Evolutionary conservation across 2,329 filamentous ascomycete species (phyloP), one percentile per base, ranked within the genome.

Genomic region (Macroventuria anomochaeta): DNA sequence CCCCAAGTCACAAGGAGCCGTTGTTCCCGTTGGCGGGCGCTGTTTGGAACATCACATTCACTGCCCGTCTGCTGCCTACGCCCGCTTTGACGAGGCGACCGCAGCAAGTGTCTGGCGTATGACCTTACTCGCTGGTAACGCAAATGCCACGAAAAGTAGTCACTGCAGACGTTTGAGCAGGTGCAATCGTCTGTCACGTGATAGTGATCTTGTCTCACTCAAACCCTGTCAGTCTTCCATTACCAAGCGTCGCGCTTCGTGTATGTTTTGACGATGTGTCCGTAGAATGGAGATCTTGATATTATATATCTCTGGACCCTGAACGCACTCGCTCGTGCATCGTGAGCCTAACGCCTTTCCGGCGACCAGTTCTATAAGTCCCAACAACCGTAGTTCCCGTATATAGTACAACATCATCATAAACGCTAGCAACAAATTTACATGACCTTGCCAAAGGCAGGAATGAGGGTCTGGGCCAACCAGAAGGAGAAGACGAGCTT

Each of bases 401-500:
- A 47, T 67, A 70, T 67, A 56, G 43, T 73, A 71, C 68, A 70
- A 63, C 54, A 58, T 61, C 48, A 50, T 47, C 53, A 38, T 46
- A 40, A 48, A 46, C 49, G 52, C 52, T 58, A 42, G 38, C 44
- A 55, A 43, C 41, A 37, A 48, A 37, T 56, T 64, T 81, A 86
- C 74, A 86, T 77, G 54, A 87, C 74, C 76, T 86, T 85, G 70
- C 85, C 90, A 76, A 97, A 97, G 32, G 92, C 89, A 44, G 95
- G 95, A 73, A 99, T 99, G 69, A 99, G 82, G 25, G 95, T 97
- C 83, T 99, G 95, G 53, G 95, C 95, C 73, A 99, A 86, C 95
- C 95, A 99, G 87, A 99, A 99, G 57, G 93, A 97, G 83, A 99
- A 99, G 59, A 97, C 95, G 57, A 99, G 85, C 85, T 99, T 99